A percentile compares a stretch with the other conserved stretches of the same genome.
phyloP scores from a whole-genome alignment of 164 flowering plant species.

The Stephania yunnanensis region DNA sequence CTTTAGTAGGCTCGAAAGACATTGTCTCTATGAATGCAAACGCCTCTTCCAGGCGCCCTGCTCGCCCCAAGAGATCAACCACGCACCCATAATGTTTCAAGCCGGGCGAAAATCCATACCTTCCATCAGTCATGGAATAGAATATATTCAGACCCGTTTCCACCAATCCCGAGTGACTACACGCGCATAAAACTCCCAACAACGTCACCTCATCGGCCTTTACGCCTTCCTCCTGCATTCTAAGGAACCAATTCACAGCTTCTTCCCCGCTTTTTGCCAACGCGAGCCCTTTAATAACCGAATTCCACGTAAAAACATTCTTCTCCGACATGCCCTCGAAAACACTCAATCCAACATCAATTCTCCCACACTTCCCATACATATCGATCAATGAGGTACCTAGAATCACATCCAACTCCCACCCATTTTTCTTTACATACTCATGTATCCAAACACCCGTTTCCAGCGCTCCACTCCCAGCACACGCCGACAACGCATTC shows the following conservation, averaged over 20 bases:
- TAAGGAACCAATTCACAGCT: constrained; percentile 35
- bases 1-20: constrained; percentile 44
- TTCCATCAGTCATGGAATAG: constrained; percentile 27
- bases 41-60: constrained; percentile 42
- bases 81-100: constrained; percentile 50
- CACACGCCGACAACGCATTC: constrained; percentile 49
- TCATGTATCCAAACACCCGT: constrained; percentile 59
- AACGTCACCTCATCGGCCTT: constrained; percentile 39
- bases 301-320: constrained; percentile 51
- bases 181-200: constrained; percentile 36
- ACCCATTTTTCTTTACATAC: constrained; percentile 31
- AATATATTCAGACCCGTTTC: constrained; percentile 34
- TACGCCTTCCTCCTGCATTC: constrained; percentile 38
- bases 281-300: constrained; percentile 48
- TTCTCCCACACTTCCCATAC: constrained; percentile 59
- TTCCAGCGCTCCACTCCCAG: constrained; percentile 41
- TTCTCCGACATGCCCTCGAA: constrained; percentile 41
- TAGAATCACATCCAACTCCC: constrained; percentile 57
- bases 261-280: constrained; percentile 38
- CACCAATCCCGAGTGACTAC: constrained; percentile 46
- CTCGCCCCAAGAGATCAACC: constrained; percentile 41
- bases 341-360: constrained; percentile 35
- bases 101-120: constrained; percentile 33
- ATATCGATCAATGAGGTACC: constrained; percentile 59
- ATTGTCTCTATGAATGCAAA: constrained; percentile 27